Conservation (phyloP, 805 yeast genomes). For the Ogataea nonfermentans region DNA sequence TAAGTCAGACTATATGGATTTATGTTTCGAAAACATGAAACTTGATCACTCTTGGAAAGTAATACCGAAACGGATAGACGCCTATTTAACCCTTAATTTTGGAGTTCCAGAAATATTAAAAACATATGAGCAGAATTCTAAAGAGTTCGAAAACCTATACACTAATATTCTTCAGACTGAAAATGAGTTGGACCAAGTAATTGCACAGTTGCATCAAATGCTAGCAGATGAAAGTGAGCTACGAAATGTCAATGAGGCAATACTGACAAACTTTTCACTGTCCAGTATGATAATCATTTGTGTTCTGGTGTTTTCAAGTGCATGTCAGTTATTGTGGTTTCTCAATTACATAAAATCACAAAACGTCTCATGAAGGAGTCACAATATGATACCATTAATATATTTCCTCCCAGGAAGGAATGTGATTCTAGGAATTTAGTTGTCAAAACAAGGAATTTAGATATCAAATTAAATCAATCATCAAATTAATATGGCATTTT, state of each 20-base stretch:
- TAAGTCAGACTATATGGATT: constrained; percentile 24
- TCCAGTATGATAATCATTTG: constrained; percentile 14
- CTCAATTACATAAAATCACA: constrained; percentile 21
- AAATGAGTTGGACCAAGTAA: constrained; percentile 21
- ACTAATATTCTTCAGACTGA: constrained; percentile 18
- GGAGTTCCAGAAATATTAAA: constrained; percentile 28
- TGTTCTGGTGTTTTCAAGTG: constrained; percentile 17
- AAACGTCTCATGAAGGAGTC: constrained; percentile 4
- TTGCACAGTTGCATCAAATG: constrained; percentile 13
- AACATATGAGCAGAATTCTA: constrained; percentile 22
- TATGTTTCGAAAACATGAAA: constrained; percentile 33
- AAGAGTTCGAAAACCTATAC: constrained; percentile 15
- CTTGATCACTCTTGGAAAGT: constrained; percentile 32
- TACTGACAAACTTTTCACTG: constrained; percentile 19
- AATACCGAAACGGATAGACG: constrained; percentile 16
- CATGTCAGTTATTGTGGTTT: constrained; percentile 26
- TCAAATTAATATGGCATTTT: too few relatives aligned
- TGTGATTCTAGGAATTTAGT: too few relatives aligned
- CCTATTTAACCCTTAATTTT: constrained; percentile 22
- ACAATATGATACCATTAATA: too few relatives aligned
- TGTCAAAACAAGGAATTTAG: too few relatives aligned
- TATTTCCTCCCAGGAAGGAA: too few relatives aligned
- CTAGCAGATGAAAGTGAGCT: constrained; percentile 23
- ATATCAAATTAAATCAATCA: too few relatives aligned
- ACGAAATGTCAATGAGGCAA: constrained; percentile 31